A percentile compares a stretch with the other conserved stretches of the same genome.
phyloP scores from a whole-genome alignment of 306 rosid genomes.

The Clitoria ternatea region DNA sequence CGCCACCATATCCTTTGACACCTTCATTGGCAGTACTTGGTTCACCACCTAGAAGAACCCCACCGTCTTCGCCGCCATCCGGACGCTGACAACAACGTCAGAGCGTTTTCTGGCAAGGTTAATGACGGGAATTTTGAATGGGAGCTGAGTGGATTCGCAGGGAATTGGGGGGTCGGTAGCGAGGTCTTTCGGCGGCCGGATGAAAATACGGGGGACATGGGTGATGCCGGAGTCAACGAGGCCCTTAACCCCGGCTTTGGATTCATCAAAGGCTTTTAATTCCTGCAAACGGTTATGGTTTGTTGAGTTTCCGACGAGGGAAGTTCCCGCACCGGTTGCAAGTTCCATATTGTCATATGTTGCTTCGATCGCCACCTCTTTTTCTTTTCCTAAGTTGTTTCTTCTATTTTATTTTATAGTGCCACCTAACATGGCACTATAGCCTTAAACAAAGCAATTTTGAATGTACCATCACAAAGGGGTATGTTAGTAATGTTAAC shows the following conservation, averaged over 20 bases:
- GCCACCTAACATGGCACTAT: too few relatives aligned
- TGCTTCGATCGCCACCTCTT: neutral
- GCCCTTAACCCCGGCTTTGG: conserved; percentile 33
- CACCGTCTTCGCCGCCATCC: conserved; percentile 12
- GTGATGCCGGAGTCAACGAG: conserved; percentile 28
- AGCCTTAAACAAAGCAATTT: too few relatives aligned
- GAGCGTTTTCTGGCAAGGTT: conserved; percentile 1
- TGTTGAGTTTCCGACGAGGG: neutral
- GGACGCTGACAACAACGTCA: conserved; percentile 7
- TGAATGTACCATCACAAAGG: too few relatives aligned
- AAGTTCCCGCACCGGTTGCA: neutral
- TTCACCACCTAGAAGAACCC: conserved; percentile 22
- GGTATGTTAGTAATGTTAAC: too few relatives aligned
- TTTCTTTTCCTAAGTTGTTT: too few relatives aligned
- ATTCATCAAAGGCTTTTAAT: conserved; percentile 28
- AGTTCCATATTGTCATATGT: neutral
- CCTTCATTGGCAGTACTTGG: neutral
- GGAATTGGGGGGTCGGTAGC: neutral
- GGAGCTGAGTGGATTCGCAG: neutral
- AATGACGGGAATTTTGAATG: conserved; percentile 18
- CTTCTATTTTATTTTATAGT: too few relatives aligned
- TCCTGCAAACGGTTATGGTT: conserved; percentile 14
- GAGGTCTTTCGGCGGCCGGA: conserved; percentile 22
- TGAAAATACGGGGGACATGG: conserved; percentile 23
- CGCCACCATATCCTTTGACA: neutral